Evolutionary conservation across 345 rosid genomes (phyloP), one percentile per base, ranked within the genome.

Genomic region (Eucalyptus polybractea): DNA sequence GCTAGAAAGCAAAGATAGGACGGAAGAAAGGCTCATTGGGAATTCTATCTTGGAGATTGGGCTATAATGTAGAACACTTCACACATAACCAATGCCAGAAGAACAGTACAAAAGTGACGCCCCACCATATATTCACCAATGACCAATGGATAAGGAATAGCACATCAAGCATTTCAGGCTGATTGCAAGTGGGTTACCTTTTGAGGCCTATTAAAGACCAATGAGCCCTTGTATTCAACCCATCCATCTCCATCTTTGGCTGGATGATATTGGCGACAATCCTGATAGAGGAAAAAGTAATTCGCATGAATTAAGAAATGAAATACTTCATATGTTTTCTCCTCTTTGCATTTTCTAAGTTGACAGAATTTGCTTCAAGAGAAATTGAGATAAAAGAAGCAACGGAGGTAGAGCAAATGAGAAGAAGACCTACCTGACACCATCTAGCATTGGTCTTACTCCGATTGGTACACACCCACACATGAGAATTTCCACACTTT

Each of bases 241-340:
- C 99, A 98, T 80, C 99, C 99, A 94, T 98, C 99, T 88, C 99
- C 99, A 92, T 98, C 99, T 91, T 98, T 98, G 13, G 99, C 99
- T 93, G 96, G 97, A 94, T 98, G 99, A 91, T 97, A 94, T 90
- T 96, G 98, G 89, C 99, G 92, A 91, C 99, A 98, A 93, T 98
- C 99, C 99, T 98, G 92, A 86, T 89, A 87, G 42, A 65, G 88
- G 89, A 89, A 92, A 10, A 40, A 86, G 44, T 62, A 22, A 88
- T n/a, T 83, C 87, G 21, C 65, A 44, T 29, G 11, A 76, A 90
- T 67, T 86, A 91, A 88, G 89, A 47, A 31, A 81, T 87, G 14
- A 24, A 7, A 27, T 42, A 86, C 19, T 51, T 62, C 80, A 87
- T 37, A n/a, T 62, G 50, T 33, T 24, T 19, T 45, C 58, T 60